These are phyloP conservation scores for Mimosa bimucronata DNA, from an alignment of 306 rosid species.

Conservation along the genomic window DNA sequence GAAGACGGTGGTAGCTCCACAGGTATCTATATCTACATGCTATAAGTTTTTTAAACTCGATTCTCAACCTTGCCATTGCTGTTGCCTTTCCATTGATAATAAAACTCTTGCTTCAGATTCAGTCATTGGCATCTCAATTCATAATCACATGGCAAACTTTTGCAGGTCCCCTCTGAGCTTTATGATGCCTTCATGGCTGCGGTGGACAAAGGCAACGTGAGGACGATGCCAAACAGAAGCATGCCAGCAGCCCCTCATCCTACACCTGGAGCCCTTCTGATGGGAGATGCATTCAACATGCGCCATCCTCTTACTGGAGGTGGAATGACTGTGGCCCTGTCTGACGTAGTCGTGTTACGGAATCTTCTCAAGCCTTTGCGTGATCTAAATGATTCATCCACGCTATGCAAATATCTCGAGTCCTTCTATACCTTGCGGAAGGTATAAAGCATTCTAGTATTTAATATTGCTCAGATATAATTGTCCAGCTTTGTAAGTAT, in stretches of 20 bases:
- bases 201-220: conserved; percentile 72
- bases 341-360: conserved; percentile 86
- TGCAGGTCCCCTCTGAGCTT: conserved; percentile 81
- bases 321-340: conserved; percentile 93
- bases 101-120: conserved; percentile 9
- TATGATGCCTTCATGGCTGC: conserved; percentile 79
- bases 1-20: conserved; percentile 85
- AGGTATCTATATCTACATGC: conserved; percentile 49
- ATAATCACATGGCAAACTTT: conserved; percentile 26
- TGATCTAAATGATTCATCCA: conserved; percentile 75
- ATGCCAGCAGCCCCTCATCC: conserved; percentile 95
- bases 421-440: conserved; percentile 87
- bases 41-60: neutral
- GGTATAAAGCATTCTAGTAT: conserved; percentile 43
- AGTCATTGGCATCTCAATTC: neutral
- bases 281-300: conserved; percentile 99
- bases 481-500: neutral
- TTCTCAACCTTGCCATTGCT: neutral
- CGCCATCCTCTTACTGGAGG: conserved; percentile 98
- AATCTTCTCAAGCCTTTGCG: conserved; percentile 82
- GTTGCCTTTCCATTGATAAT: conserved; percentile 2
- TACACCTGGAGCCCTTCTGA: conserved; percentile 89
- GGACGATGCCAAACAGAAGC: conserved; percentile 98
- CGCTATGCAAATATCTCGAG: conserved; percentile 85
- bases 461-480: neutral